Base-by-base conservation (phyloP, 2,329 filamentous ascomycete genomes). In the Epichloe coenophiala region DNA sequence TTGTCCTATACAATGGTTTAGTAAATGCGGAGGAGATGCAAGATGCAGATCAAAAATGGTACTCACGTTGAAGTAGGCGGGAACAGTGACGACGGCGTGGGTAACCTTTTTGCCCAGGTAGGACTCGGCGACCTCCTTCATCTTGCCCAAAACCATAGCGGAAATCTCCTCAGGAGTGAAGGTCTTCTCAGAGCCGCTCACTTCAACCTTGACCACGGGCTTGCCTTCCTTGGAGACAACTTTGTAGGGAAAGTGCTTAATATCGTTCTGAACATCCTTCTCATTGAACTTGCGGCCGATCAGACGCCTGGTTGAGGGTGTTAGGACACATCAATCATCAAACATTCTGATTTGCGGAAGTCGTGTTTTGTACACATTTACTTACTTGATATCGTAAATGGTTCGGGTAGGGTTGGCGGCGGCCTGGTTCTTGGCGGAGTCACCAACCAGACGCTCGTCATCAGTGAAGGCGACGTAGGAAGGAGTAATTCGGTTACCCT, bases 201-300 rank as follows among this genome's bases (percentile, higher is more conserved):
- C 81, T 52, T 85, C 70, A 61, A 91, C 86, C 67, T 85, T 78
- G 65, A 98, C 83, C 59, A 83, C 73, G 57, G 93, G 93, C 77
- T 96, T 95, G 68, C 83, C 89, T 71, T 86, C 81, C 77, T 93
- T 90, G 77, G 86, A 79, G 65, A 88, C 67, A 55, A 98, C 86
- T 75, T 88, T 88, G 85, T 91, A 98, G 64, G 93, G 91, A 80
- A 95, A 96, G 78, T 96, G 87, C 86, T 98, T 97, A 67, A 93
- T 80, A 67, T 98, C 93, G 66, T 76, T 78, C 75, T 96, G 90
- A 59, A 96, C 84, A 57, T 94, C 87, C 75, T 84, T 86, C 68
- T 93, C 87, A 47, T 73, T 72, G 69, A 77, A 90, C 73, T 90
- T 93, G 69, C 86, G 86, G 63, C 87, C 87, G 65, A 93, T 90